Conservation (phyloP, 768 basidiomycete genomes). For the Cyclocybe aegerita region DNA sequence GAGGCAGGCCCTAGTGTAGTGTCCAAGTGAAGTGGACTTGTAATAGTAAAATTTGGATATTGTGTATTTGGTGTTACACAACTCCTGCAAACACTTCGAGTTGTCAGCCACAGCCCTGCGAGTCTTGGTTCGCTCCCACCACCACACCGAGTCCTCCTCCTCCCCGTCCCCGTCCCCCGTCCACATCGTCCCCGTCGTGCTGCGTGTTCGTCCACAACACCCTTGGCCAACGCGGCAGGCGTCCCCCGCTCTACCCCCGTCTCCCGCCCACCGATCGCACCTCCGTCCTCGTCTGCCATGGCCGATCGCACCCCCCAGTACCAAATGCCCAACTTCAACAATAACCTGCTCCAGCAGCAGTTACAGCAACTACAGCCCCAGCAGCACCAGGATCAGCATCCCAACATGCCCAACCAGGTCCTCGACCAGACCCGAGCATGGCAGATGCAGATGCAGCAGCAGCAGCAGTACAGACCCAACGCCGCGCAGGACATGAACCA, state of each 20-base stretch:
- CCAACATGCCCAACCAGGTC: conserved; percentile 41
- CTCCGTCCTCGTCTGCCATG: conserved; percentile 40
- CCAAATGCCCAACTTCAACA: conserved; percentile 52
- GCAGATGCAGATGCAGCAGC: conserved; percentile 43
- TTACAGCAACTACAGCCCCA: conserved; percentile 46
- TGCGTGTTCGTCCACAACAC: conserved; percentile 13
- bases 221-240: conserved; percentile 25
- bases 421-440: conserved; percentile 55
- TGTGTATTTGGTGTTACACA: conserved; percentile 20
- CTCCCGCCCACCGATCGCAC: conserved; percentile 21
- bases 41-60: conserved; percentile 11
- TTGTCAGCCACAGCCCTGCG: conserved; percentile 46
- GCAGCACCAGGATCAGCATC: conserved; percentile 43
- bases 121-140: conserved; percentile 60
- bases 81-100: conserved; percentile 44
- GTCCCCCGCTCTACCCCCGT: conserved; percentile 24
- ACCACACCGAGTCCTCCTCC: conserved; percentile 34
- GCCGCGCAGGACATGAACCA: conserved; percentile 17
- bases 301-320: conserved; percentile 62
- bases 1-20: conserved; percentile 64
- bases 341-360: conserved; percentile 43
- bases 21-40: not conserved
- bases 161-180: conserved; percentile 25
- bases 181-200: conserved; percentile 20
- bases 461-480: conserved; percentile 25